Conservation (phyloP, 2,329 filamentous ascomycete species). For the Exophiala calicioides region DNA sequence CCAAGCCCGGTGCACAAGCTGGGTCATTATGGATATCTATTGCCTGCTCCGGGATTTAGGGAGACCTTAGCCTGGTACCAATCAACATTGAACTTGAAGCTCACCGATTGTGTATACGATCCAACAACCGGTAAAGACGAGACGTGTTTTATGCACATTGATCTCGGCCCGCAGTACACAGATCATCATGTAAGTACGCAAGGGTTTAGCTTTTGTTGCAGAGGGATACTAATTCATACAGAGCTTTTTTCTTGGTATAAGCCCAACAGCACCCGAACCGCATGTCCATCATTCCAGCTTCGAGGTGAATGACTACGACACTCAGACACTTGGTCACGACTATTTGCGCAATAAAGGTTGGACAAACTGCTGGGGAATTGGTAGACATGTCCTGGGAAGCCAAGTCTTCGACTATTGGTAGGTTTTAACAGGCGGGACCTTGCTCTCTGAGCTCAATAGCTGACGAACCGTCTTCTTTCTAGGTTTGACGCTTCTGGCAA, state of each 20-base stretch:
- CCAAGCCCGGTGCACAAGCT: constrained; percentile 52
- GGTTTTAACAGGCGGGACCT: background rate
- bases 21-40: constrained; percentile 48
- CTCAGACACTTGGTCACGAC: constrained; percentile 68
- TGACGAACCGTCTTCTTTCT: background rate
- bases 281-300: constrained; percentile 70
- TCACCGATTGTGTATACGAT: constrained; percentile 44
- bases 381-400: constrained; percentile 67
- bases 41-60: constrained; percentile 37
- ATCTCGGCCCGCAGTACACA: constrained; percentile 46
- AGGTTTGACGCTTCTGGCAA: constrained; percentile 64
- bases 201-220: constrained; percentile 43
- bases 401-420: constrained; percentile 75
- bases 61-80: constrained; percentile 46
- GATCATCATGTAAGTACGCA: constrained; percentile 58
- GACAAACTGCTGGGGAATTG: constrained; percentile 69
- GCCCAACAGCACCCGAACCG: constrained; percentile 10
- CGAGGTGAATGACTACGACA: constrained; percentile 72
- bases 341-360: constrained; percentile 66
- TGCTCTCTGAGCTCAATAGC: background rate
- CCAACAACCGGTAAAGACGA: constrained; percentile 30
- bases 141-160: constrained; percentile 53
- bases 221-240: background rate
- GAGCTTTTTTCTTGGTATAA: constrained; percentile 34
- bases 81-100: constrained; percentile 47